Conservation (phyloP, 2,329 filamentous ascomycete species). For the Trichophaea hybrida region DNA sequence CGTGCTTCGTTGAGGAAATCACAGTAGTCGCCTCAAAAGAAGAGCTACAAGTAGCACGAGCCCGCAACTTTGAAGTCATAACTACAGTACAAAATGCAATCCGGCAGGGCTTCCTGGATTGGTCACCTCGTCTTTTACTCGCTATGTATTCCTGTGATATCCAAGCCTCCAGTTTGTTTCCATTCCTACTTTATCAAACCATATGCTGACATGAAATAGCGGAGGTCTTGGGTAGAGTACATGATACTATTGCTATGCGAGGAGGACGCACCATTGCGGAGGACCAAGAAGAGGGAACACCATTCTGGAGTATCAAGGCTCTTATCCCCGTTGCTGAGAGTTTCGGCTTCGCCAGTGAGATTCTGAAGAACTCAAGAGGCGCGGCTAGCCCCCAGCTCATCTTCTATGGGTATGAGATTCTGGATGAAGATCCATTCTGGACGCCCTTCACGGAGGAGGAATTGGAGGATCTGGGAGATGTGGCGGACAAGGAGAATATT, state of each 20-base stretch:
- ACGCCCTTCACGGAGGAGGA: slow-evolving; percentile 93
- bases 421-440: slow-evolving; percentile 96
- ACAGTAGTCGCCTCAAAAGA: slow-evolving; percentile 49
- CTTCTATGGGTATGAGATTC: slow-evolving; percentile 72
- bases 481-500: slow-evolving; percentile 87
- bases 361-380: slow-evolving; percentile 82
- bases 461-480: slow-evolving; percentile 84
- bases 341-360: slow-evolving; percentile 93
- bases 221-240: slow-evolving; percentile 87
- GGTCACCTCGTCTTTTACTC: slow-evolving; percentile 85
- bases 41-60: slow-evolving; percentile 35
- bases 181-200: neutral
- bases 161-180: slow-evolving; percentile 63
- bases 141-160: slow-evolving; percentile 98
- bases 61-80: slow-evolving; percentile 85
- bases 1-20: slow-evolving; percentile 76
- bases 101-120: slow-evolving; percentile 75
- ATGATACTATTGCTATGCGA: slow-evolving; percentile 91
- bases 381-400: slow-evolving; percentile 84
- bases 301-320: slow-evolving; percentile 87
- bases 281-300: slow-evolving; percentile 83
- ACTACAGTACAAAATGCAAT: slow-evolving; percentile 77
- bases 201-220: slow-evolving; percentile 36
- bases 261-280: slow-evolving; percentile 81
- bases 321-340: slow-evolving; percentile 83